A percentile compares a stretch with the other conserved stretches of the same genome.
phyloP scores from a whole-genome alignment of 2,329 filamentous ascomycete species.

The Amesomyces nigricolor region DNA sequence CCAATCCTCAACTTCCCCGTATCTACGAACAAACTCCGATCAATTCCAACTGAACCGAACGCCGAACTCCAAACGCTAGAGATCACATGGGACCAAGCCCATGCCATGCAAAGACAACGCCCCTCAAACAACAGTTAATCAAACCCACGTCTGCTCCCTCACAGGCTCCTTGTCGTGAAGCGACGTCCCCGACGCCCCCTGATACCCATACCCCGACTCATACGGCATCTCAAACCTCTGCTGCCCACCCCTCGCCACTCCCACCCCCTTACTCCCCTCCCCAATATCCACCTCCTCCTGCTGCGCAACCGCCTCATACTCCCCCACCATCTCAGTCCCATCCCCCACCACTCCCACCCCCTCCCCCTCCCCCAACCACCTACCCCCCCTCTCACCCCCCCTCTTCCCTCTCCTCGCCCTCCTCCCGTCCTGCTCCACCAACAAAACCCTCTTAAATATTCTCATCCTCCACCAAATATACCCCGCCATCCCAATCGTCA shows the following conservation, averaged over 20 bases:
- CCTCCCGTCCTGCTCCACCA: conserved; percentile 32
- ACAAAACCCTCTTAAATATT: conserved; percentile 30
- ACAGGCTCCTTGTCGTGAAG: background rate
- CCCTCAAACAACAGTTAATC: background rate
- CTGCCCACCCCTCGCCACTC: background rate
- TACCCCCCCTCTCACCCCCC: background rate
- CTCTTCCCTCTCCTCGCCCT: background rate
- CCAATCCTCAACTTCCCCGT: too few species aligned
- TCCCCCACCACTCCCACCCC: background rate
- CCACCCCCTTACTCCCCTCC: background rate
- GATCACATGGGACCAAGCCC: too few species aligned
- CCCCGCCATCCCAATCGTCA: conserved; percentile 34
- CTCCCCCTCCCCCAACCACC: background rate
- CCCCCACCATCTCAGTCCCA: background rate
- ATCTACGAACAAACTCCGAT: too few species aligned
- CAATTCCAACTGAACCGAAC: too few species aligned
- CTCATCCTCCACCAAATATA: conserved; percentile 37
- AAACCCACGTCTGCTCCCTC: conserved; percentile 5
- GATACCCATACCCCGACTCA: background rate
- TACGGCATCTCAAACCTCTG: background rate
- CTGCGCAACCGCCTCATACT: conserved; percentile 2
- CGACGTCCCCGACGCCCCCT: background rate
- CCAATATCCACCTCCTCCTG: conserved; percentile 8
- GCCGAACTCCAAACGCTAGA: too few species aligned
- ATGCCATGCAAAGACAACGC: too few species aligned